phyloP scores from a whole-genome alignment of 139 green algal species.

The Trebouxia sp. region DNA sequence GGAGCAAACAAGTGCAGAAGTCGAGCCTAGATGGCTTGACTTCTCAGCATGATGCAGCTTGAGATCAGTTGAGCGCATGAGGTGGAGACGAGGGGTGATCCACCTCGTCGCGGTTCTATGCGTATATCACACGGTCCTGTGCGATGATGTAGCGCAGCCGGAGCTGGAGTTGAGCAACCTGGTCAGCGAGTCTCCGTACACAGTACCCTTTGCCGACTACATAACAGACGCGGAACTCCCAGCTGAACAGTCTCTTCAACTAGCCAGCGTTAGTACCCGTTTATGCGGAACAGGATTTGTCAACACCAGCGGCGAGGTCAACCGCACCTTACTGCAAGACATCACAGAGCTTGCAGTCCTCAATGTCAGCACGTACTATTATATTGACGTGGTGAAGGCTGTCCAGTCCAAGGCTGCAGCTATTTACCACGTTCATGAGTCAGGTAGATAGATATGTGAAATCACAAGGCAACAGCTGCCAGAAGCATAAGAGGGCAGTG shows the following conservation, averaged over 20 bases:
- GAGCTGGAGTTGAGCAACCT: background rate
- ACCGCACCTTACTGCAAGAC: background rate
- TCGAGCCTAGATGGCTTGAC: too few species aligned
- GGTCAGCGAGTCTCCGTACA: background rate
- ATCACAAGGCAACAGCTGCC: too few species aligned
- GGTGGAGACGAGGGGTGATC: too few species aligned
- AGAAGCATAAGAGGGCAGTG: too few species aligned
- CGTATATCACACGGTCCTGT: too few species aligned
- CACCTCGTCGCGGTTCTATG: too few species aligned
- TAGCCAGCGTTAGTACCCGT: background rate
- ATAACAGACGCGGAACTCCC: background rate
- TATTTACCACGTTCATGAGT: background rate
- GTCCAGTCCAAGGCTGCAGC: background rate
- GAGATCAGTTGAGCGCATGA: too few species aligned
- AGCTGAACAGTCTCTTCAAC: background rate
- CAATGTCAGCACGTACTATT: background rate
- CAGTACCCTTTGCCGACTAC: background rate
- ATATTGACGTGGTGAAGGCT: background rate
- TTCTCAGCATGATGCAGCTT: too few species aligned
- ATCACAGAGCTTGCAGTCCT: background rate
- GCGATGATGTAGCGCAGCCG: too few species aligned
- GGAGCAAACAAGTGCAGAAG: too few species aligned
- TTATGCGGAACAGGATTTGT: conserved; percentile 1
- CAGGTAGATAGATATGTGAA: too few species aligned
- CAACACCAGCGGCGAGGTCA: background rate